These are phyloP conservation scores for Dactylorhiza incarnata DNA, from an alignment of 106 monocot genomes.

Conservation along the genomic window DNA sequence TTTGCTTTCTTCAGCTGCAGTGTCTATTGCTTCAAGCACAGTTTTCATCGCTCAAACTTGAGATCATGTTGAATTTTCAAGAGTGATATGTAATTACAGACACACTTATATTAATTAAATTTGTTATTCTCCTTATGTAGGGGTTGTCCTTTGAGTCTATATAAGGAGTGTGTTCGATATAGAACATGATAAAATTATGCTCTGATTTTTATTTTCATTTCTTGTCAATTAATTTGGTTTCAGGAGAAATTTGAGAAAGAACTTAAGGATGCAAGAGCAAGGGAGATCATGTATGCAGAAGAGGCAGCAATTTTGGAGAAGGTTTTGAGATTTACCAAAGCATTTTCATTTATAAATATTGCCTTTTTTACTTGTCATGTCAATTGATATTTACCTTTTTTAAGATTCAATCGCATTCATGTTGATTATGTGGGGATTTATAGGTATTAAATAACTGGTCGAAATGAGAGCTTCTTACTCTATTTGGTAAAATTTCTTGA, in stretches of 20 bases:
- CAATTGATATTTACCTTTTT: background rate
- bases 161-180: too few relatives aligned
- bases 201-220: conserved; percentile 4
- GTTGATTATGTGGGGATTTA: conserved; percentile 1
- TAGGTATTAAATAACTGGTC: background rate
- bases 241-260: conserved; percentile 95
- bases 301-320: conserved; percentile 91
- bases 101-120: too few relatives aligned
- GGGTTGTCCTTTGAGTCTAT: too few relatives aligned
- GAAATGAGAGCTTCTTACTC: background rate
- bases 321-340: conserved; percentile 29
- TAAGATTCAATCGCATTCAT: background rate
- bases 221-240: conserved; percentile 1
- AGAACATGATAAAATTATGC: background rate
- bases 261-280: conserved; percentile 76
- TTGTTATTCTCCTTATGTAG: too few relatives aligned
- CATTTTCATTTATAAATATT: background rate
- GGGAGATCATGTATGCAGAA: conserved; percentile 88
- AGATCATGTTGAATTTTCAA: too few relatives aligned
- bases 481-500: background rate
- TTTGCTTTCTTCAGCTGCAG: background rate
- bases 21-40: too few relatives aligned
- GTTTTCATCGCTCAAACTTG: too few relatives aligned
- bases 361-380: background rate
- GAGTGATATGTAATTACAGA: too few relatives aligned